Percentiles rank a stretch among this genome's conserved stretches.
phyloP scores from a whole-genome alignment of 495 filamentous ascomycete species.

The Penicillium longicatenatum region DNA sequence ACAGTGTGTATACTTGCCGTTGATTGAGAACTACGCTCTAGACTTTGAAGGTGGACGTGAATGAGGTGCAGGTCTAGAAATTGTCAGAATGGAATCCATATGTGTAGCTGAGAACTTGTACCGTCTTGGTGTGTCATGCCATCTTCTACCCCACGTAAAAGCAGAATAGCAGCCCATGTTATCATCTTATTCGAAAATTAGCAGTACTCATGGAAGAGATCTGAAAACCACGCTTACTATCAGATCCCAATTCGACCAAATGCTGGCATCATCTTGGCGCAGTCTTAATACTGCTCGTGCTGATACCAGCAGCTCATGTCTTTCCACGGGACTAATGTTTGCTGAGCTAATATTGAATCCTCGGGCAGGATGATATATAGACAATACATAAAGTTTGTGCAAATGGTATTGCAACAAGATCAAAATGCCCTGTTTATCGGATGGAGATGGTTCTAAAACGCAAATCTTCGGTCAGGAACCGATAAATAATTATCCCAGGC shows the following conservation, averaged over 20 bases:
- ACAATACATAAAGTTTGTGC: slow-evolving; percentile 45
- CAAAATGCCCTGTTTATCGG: slow-evolving; percentile 39
- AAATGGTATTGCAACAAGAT: slow-evolving; percentile 44
- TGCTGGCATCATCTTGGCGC: slow-evolving; percentile 40
- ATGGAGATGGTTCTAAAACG: slow-evolving; percentile 31
- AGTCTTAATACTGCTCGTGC: slow-evolving; percentile 39
- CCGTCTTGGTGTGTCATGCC: slow-evolving; percentile 42
- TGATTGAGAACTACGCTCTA: slow-evolving; percentile 32
- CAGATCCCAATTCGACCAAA: slow-evolving; percentile 48
- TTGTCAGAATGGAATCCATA: background rate
- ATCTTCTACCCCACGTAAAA: slow-evolving; percentile 43
- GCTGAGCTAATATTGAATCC: slow-evolving; percentile 44
- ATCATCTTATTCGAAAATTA: slow-evolving; percentile 34
- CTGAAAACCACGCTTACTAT: slow-evolving; percentile 21
- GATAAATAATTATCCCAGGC: background rate
- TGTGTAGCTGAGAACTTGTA: slow-evolving; percentile 7
- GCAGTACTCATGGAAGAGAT: background rate
- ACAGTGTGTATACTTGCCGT: slow-evolving; percentile 36
- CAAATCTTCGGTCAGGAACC: background rate
- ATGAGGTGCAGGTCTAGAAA: slow-evolving; percentile 37
- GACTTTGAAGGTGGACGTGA: slow-evolving; percentile 36
- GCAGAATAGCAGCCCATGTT: slow-evolving; percentile 42
- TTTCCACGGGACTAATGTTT: slow-evolving; percentile 35
- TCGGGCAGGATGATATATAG: slow-evolving; percentile 48
- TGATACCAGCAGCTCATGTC: slow-evolving; percentile 41